Percentiles rank a stretch among this genome's conserved stretches.
phyloP scores from a whole-genome alignment of 2,329 filamentous ascomycete genomes.

The Hawksworthiomyces lignivorus region DNA sequence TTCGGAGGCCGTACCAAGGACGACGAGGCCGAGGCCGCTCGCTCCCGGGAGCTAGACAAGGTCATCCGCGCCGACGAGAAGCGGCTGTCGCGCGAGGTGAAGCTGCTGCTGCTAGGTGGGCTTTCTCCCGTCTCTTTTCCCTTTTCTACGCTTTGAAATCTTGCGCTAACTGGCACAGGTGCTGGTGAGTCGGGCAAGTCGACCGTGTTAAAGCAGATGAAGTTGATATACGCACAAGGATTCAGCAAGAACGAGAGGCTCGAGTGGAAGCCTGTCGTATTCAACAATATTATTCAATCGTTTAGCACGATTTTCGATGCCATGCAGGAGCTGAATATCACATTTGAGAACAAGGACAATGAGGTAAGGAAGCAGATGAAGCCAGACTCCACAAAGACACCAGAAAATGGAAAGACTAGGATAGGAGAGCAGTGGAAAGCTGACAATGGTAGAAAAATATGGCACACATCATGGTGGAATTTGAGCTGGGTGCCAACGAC shows the following conservation, averaged over 20 bases:
- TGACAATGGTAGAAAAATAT: constrained; percentile 58
- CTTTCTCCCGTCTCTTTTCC: too few relatives aligned
- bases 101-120: constrained; percentile 85
- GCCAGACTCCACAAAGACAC: too few relatives aligned
- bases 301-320: constrained; percentile 86
- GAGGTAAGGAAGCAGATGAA: constrained; percentile 48
- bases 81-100: constrained; percentile 77
- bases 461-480: constrained; percentile 66
- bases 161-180: constrained; percentile 44
- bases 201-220: constrained; percentile 98
- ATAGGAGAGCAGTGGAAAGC: not conserved
- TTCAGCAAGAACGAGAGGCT: constrained; percentile 85
- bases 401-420: not conserved
- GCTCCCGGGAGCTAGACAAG: constrained; percentile 76
- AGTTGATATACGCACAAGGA: constrained; percentile 88
- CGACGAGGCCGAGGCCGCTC: constrained; percentile 41
- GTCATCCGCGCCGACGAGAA: constrained; percentile 82
- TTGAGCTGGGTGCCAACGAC: constrained; percentile 77
- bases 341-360: constrained; percentile 71
- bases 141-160: too few relatives aligned
- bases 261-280: constrained; percentile 92
- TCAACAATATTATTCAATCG: constrained; percentile 87
- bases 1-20: constrained; percentile 50
- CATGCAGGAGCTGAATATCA: constrained; percentile 76
- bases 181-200: constrained; percentile 95